These are phyloP conservation scores for Pythium folliculosum DNA, from an alignment of 352 stramenopile species.

Conservation along the genomic window DNA sequence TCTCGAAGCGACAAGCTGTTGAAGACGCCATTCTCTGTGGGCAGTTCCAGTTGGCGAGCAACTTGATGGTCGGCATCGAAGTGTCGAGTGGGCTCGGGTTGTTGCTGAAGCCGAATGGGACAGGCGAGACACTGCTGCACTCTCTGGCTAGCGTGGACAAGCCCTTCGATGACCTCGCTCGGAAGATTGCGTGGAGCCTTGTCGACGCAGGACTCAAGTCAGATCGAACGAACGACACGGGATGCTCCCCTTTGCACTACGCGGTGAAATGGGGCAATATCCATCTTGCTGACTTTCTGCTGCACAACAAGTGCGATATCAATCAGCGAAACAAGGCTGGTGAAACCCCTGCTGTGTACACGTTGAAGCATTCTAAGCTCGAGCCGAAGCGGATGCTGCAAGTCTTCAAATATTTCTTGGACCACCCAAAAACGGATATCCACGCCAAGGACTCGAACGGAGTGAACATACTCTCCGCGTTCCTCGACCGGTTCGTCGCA, in stretches of 20 bases:
- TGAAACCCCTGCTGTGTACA: constrained; percentile 58
- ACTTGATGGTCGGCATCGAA: constrained; percentile 62
- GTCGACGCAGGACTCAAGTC: constrained; percentile 51
- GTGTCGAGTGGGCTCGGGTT: constrained; percentile 43
- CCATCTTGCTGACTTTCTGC: constrained; percentile 72
- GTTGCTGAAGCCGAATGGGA: constrained; percentile 42
- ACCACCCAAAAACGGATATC: constrained; percentile 38
- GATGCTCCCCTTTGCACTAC: constrained; percentile 62
- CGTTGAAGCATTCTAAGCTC: constrained; percentile 37
- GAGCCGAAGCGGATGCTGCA: constrained; percentile 32
- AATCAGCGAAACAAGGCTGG: constrained; percentile 46
- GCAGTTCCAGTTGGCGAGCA: constrained; percentile 72
- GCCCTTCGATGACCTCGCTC: constrained; percentile 55
- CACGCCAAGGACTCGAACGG: constrained; percentile 43
- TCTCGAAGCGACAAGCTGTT: constrained; percentile 68
- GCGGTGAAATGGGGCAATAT: constrained; percentile 54
- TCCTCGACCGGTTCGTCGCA: constrained; percentile 63
- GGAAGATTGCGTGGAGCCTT: constrained; percentile 66
- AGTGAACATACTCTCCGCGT: constrained; percentile 49
- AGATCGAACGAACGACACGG: constrained; percentile 32
- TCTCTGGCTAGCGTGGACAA: constrained; percentile 57
- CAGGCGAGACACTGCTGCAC: constrained; percentile 63
- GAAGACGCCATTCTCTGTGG: constrained; percentile 70
- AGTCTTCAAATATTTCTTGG: constrained; percentile 53
- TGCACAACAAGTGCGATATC: constrained; percentile 51